Evolutionary conservation across 805 yeast species (phyloP).

Genomic region (Candida vaughaniae): DNA sequence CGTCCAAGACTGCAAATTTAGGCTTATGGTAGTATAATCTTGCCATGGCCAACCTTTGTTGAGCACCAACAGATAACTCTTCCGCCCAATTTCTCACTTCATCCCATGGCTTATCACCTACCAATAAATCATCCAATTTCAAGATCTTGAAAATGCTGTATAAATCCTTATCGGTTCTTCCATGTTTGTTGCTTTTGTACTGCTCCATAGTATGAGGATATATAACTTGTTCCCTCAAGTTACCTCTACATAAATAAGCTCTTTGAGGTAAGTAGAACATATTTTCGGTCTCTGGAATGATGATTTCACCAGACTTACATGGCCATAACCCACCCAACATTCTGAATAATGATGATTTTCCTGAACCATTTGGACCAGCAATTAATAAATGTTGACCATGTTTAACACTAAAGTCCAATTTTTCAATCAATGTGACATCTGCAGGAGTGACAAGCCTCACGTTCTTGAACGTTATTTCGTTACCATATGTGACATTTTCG

Average conservation of each 20-base stretch:
- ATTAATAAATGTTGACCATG: conserved; percentile 84
- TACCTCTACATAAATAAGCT: conserved; percentile 79
- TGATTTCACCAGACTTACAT: conserved; percentile 55
- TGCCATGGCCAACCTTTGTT: conserved; percentile 91
- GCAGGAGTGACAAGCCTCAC: conserved; percentile 88
- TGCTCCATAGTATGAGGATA: conserved; percentile 76
- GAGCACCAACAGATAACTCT: conserved; percentile 85
- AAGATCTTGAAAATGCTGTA: conserved; percentile 54
- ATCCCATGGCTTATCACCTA: conserved; percentile 53
- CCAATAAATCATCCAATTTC: conserved; percentile 56
- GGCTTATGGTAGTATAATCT: conserved; percentile 89
- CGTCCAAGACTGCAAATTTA: conserved; percentile 91
- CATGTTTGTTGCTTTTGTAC: conserved; percentile 34
- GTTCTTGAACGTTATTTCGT: conserved; percentile 66
- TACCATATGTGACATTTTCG: conserved; percentile 32
- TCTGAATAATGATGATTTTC: conserved; percentile 89
- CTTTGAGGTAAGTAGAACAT: conserved; percentile 91
- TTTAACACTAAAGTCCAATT: conserved; percentile 67
- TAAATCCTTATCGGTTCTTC: conserved; percentile 49
- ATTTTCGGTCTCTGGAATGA: conserved; percentile 62
- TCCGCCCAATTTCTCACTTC: conserved; percentile 81
- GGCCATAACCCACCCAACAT: conserved; percentile 95
- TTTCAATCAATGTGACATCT: conserved; percentile 66
- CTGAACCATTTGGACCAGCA: conserved; percentile 96
- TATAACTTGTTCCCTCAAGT: conserved; percentile 83